These are phyloP conservation scores for Grosmannia serpens DNA, from an alignment of 2,329 filamentous ascomycete genomes.

Conservation along the genomic window DNA sequence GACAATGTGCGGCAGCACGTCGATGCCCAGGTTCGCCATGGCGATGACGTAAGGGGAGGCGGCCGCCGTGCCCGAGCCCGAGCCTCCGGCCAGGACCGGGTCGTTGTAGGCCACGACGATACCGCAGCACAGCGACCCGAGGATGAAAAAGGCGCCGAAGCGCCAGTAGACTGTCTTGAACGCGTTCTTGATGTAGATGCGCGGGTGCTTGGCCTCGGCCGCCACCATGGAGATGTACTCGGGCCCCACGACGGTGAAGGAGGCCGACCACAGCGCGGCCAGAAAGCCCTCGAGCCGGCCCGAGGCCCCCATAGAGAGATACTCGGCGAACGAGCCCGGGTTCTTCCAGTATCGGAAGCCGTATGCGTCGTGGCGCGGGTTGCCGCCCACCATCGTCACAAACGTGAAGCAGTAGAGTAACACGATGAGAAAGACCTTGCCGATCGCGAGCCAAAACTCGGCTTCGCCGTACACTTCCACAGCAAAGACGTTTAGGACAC, in stretches of 20 bases:
- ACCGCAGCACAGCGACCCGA: slow-evolving; percentile 53
- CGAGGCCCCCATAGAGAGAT: slow-evolving; percentile 29
- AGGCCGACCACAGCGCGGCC: slow-evolving; percentile 23
- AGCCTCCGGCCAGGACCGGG: slow-evolving; percentile 27
- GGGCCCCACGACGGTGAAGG: slow-evolving; percentile 33
- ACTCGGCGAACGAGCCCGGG: slow-evolving; percentile 28
- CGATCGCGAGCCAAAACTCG: slow-evolving; percentile 34
- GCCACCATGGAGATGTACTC: slow-evolving; percentile 60
- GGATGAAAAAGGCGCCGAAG: slow-evolving; percentile 57
- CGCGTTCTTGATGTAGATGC: slow-evolving; percentile 53
- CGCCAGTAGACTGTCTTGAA: slow-evolving; percentile 60
- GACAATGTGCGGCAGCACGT: slow-evolving; percentile 41
- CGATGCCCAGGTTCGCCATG: slow-evolving; percentile 39
- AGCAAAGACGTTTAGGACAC: slow-evolving; percentile 17
- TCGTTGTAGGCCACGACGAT: slow-evolving; percentile 55
- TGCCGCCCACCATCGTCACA: slow-evolving; percentile 45
- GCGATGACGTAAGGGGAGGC: slow-evolving; percentile 41
- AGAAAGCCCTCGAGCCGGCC: slow-evolving; percentile 15
- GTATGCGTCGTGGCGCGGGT: slow-evolving; percentile 32
- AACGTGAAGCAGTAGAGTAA: slow-evolving; percentile 45
- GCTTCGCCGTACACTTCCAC: slow-evolving; percentile 27
- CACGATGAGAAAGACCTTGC: slow-evolving; percentile 38
- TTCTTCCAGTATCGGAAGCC: slow-evolving; percentile 33
- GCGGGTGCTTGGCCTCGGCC: slow-evolving; percentile 56
- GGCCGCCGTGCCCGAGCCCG: slow-evolving; percentile 29